Conservation (phyloP, 163 green algal species). For the Prototheca stagnorum region DNA sequence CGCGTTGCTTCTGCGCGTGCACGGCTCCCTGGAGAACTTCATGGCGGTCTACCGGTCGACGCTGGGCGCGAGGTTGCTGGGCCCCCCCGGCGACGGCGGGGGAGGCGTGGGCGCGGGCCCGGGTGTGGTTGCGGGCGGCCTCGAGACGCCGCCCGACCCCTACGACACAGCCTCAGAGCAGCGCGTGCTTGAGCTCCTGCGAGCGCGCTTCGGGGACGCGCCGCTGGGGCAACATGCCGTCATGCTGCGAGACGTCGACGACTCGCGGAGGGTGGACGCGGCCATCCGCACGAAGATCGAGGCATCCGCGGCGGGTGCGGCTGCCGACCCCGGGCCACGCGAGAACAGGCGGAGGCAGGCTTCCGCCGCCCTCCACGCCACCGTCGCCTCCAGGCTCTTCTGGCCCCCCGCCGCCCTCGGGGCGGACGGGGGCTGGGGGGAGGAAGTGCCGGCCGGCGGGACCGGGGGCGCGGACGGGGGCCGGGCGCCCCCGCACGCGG, state of each 20-base stretch:
- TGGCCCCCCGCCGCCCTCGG: conserved; percentile 44
- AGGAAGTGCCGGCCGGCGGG: no score
- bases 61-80: not conserved
- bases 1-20: conserved; percentile 2
- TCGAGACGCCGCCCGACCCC: conserved; percentile 58
- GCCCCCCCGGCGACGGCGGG: not conserved
- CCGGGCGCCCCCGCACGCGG: not conserved
- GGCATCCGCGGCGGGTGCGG: not conserved
- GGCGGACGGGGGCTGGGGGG: not conserved
- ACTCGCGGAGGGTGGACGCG: conserved; percentile 40
- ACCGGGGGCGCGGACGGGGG: no score
- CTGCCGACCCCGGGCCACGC: not conserved
- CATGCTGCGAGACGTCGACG: conserved; percentile 60
- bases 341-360: not conserved
- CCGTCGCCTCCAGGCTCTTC: conserved; percentile 72
- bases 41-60: not conserved
- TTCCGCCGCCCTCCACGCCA: not conserved
- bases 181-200: conserved; percentile 84
- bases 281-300: conserved; percentile 3
- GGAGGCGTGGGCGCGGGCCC: conserved; percentile 57
- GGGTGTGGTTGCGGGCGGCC: no score
- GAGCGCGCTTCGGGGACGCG: conserved; percentile 70
- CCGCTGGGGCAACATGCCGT: conserved; percentile 62
- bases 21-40: not conserved
- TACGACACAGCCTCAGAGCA: conserved; percentile 74